phyloP scores from a whole-genome alignment of 768 basidiomycete genomes.

The Lactarius psammicola region DNA sequence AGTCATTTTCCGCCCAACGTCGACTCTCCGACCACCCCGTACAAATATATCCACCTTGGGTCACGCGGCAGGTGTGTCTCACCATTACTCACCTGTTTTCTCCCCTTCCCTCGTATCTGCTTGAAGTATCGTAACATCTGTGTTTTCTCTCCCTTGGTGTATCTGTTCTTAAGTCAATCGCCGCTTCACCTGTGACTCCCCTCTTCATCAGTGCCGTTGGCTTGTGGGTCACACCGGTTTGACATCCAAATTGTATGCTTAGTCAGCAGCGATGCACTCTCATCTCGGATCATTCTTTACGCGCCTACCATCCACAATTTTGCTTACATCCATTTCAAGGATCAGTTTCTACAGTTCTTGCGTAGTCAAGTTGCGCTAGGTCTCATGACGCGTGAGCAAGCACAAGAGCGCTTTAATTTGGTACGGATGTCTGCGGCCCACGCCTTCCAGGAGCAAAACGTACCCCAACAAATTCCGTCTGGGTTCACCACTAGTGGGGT shows the following conservation, averaged over 20 bases:
- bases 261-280: slow-evolving; percentile 13
- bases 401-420: slow-evolving; percentile 5
- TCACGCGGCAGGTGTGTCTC: slow-evolving; percentile 22
- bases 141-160: not conserved
- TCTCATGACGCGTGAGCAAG: slow-evolving; percentile 9
- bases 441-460: slow-evolving; percentile 11
- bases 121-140: not conserved
- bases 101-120: slow-evolving; percentile 1
- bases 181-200: not conserved
- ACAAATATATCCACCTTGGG: too few relatives aligned
- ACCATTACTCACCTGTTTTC: not conserved
- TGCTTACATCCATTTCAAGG: slow-evolving; percentile 4
- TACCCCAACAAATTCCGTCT: slow-evolving; percentile 14
- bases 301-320: not conserved
- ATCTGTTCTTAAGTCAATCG: not conserved
- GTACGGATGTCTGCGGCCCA: slow-evolving; percentile 3
- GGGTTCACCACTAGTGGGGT: not conserved
- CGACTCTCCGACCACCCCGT: too few relatives aligned
- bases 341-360: not conserved
- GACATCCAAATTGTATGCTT: slow-evolving; percentile 22
- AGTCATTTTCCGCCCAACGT: too few relatives aligned
- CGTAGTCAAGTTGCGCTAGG: slow-evolving; percentile 3
- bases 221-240: slow-evolving; percentile 19
- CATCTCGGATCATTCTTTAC: not conserved
- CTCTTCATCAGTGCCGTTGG: slow-evolving; percentile 12